phyloP scores from a whole-genome alignment of 495 filamentous ascomycete genomes.

The Penicillium steckii region DNA sequence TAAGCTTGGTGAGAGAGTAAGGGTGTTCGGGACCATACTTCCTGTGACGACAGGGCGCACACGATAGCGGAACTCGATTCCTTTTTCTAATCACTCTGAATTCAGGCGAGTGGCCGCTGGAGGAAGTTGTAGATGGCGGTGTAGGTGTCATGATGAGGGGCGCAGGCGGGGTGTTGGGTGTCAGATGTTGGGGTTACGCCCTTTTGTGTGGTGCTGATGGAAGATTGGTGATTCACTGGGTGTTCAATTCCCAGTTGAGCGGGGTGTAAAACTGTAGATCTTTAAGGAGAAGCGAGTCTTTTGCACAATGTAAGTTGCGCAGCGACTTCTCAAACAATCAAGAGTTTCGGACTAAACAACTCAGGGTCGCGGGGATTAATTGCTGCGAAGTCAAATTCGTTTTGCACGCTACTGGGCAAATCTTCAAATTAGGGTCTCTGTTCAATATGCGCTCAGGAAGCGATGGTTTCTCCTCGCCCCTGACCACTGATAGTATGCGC shows the following conservation, averaged over 20 bases:
- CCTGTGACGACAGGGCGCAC: constrained; percentile 87
- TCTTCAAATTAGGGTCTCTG: too few relatives aligned
- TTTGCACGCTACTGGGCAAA: too few relatives aligned
- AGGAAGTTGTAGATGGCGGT: constrained; percentile 82
- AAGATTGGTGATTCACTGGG: not conserved
- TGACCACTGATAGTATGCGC: not conserved
- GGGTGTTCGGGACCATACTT: constrained; percentile 62
- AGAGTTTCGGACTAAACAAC: too few relatives aligned
- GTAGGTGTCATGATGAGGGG: constrained; percentile 78
- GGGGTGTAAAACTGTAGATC: not conserved
- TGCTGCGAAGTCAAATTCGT: too few relatives aligned
- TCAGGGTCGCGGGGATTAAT: too few relatives aligned
- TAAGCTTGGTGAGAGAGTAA: not conserved
- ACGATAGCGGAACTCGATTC: constrained; percentile 92
- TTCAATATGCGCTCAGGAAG: not conserved
- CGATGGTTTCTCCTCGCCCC: not conserved
- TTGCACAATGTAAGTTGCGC: not conserved
- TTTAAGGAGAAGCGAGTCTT: not conserved
- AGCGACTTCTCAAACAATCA: too few relatives aligned
- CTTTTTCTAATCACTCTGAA: constrained; percentile 90
- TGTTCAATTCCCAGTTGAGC: not conserved
- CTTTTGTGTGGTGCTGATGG: too few relatives aligned
- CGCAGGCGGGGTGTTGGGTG: not conserved
- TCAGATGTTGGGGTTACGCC: not conserved
- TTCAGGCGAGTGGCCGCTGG: constrained; percentile 76